Base-by-base conservation (phyloP, 129 eudicot species). In the Flaveria ramosissima region DNA sequence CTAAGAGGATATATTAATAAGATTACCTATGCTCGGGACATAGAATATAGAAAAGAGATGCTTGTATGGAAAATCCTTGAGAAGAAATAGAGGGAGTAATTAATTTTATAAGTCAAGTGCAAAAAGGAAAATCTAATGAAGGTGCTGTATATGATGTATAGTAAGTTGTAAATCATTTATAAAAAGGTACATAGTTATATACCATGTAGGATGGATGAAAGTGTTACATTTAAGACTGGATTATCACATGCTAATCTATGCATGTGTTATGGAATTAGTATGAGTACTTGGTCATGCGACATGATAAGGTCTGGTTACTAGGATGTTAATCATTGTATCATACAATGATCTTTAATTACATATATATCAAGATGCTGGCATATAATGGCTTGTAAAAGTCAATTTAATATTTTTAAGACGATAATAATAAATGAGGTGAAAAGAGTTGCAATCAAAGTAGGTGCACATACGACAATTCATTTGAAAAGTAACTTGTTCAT, bases 71-170 rank as follows among this genome's bases (percentile, higher is more conserved):
- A 66, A 2, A 27, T 3, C 50, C 0, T 39, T 39, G 50, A 66
- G 50, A 66, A 66, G 71, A 66, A 64, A 66, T 9, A n/a, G 39
- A 66, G 71, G 71, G 71, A 41, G 3, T 66, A 3, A 66, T 36
- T 36, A 39, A 39, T 36, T n/a, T 66, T 66, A 39, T 15, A 64
- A 36, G 47, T 64, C 2, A 32, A 64, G 70, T 32, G 70, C 24
- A 66, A 15, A 15, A 66, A 32, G 4, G 24, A 65, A 39, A 66
- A 66, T 65, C 48, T 9, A n/a, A 27, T 66, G 48, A 66, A 39
- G 71, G 36, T 39, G 71, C 50, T 50, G 39, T 39, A 16, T n/a
- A 16, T 65, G 24, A 48, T 48, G n/a, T 66, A 32, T 64, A 64
- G 26, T 24, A 60, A 24, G 41, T 60, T 60, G n/a, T 12, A 23